These are phyloP conservation scores for Candida cerambycidarum DNA, from an alignment of 805 yeast species.

Conservation along the genomic window DNA sequence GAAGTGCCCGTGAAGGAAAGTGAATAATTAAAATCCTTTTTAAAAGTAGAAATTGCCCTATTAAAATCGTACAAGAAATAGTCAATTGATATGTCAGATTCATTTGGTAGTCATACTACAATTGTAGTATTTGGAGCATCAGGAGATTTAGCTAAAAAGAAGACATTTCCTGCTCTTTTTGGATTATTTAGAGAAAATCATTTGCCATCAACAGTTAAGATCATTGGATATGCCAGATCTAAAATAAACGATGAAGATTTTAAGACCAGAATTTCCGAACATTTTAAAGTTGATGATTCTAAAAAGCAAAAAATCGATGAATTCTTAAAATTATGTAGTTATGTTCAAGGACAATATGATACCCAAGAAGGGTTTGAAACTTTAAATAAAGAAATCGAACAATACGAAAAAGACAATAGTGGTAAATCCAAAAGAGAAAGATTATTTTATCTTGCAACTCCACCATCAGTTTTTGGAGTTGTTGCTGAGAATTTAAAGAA, in stretches of 20 bases:
- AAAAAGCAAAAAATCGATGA: slow-evolving; percentile 48
- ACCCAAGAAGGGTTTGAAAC: slow-evolving; percentile 66
- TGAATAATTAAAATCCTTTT: background rate
- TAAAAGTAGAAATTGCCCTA: too few species aligned
- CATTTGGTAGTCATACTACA: slow-evolving; percentile 65
- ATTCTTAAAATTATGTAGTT: slow-evolving; percentile 65
- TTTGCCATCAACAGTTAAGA: slow-evolving; percentile 65
- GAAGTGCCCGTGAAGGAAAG: slow-evolving; percentile 5
- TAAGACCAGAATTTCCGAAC: slow-evolving; percentile 61
- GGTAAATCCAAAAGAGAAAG: slow-evolving; percentile 61
- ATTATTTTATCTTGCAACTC: slow-evolving; percentile 88
- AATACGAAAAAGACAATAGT: slow-evolving; percentile 52
- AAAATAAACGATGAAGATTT: slow-evolving; percentile 66
- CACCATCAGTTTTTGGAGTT: slow-evolving; percentile 84
- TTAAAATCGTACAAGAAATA: background rate
- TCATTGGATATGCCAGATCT: slow-evolving; percentile 92
- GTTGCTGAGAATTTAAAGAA: slow-evolving; percentile 76
- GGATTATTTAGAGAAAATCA: slow-evolving; percentile 69
- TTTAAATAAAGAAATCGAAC: slow-evolving; percentile 54
- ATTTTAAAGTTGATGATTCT: slow-evolving; percentile 54
- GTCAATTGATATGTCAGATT: slow-evolving; percentile 16
- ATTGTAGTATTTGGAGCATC: slow-evolving; percentile 92
- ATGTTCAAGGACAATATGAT: slow-evolving; percentile 81
- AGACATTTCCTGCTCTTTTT: slow-evolving; percentile 85
- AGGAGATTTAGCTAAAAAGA: slow-evolving; percentile 93